Base-by-base conservation (phyloP, 2,329 filamentous ascomycete genomes). In the Penicillium sp. region DNA sequence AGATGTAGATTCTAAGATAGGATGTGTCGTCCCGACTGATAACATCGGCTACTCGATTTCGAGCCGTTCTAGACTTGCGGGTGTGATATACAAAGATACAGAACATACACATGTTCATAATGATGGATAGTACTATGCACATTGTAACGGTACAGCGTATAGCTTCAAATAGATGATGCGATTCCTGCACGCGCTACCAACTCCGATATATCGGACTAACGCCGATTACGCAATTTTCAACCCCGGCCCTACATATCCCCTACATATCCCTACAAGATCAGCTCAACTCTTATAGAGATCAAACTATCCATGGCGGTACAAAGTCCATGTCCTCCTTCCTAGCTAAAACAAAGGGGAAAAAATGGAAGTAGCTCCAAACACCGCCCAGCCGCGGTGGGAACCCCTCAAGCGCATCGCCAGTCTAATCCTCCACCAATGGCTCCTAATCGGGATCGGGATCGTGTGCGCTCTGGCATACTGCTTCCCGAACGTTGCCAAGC, bases 381-480 rank as follows among this genome's bases (percentile, higher is more conserved):
- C 24, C 24, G 6, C 39, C 10, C 24, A 9, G 24, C 37, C 37
- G 15, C 39, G 48, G 19, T 52, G 52, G 50, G 45, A 28, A 35
- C 47, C 50, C 22, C 17, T 51, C n/a, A 64, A 61, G 37, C 55
- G 51, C 12, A 53, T 56, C 29, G 26, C 59, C 5, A 48, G 51
- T n/a, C 60, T 68, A 39, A 55, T 71, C 44, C 58, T 71, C 5
- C 75, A 78, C 48, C 82, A 85, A 69, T 85, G 82, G 79, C 77
- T 85, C 49, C 72, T 85, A 17, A 74, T 85, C 49, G 79, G 76
- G 17, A 81, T 85, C 57, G 78, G 72, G 1, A 53, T 79, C 21
- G 69, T 72, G 28, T 76, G 70, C 67, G 71, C 69, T 63, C 73
- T 77, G 57, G 81, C 78, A 45, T 76, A 76, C 57, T 67, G 78